These are phyloP conservation scores for Pleochaeta shiraiana DNA, from an alignment of 2,329 filamentous ascomycete species.

Conservation along the genomic window DNA sequence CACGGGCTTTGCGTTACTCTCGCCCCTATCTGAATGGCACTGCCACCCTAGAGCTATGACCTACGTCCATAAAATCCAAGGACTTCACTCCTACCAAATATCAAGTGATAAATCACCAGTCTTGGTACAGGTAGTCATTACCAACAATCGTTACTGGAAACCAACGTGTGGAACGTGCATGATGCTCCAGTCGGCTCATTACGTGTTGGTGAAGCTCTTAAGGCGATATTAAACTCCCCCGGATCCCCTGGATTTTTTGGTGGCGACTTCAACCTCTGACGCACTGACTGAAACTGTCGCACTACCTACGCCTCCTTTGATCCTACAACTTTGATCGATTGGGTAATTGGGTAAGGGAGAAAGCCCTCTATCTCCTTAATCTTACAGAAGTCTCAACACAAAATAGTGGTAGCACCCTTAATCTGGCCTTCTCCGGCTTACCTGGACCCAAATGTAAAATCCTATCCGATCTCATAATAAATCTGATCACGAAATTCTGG, in stretches of 20 bases:
- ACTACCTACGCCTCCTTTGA: not conserved
- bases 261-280: not conserved
- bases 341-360: not conserved
- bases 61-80: too few relatives aligned
- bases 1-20: too few relatives aligned
- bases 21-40: too few relatives aligned
- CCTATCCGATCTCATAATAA: not conserved
- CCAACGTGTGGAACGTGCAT: not conserved
- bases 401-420: not conserved
- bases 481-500: conserved; percentile 1
- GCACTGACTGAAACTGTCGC: not conserved
- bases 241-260: not conserved
- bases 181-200: not conserved
- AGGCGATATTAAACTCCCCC: not conserved
- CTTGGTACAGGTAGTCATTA: too few relatives aligned
- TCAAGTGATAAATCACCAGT: too few relatives aligned
- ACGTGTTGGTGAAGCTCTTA: not conserved
- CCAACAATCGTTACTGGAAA: too few relatives aligned
- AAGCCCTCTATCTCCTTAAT: not conserved
- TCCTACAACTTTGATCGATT: not conserved
- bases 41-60: too few relatives aligned
- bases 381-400: not conserved
- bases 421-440: not conserved
- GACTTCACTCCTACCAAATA: too few relatives aligned
- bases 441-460: not conserved